These are phyloP conservation scores for Blastomyces gilchristii DNA, from an alignment of 2,329 filamentous ascomycete species.

Conservation along the genomic window DNA sequence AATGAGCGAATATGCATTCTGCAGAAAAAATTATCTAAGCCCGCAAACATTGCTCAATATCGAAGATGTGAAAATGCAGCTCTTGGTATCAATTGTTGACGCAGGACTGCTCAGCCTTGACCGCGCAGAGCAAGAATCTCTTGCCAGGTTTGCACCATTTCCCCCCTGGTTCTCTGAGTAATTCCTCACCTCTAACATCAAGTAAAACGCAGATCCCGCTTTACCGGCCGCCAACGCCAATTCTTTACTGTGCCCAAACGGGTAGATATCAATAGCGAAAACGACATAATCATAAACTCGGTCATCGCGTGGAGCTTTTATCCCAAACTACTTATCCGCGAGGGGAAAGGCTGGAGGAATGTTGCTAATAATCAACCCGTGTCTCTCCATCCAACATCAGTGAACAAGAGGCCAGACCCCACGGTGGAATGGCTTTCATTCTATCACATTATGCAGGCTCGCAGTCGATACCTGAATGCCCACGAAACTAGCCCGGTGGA, in stretches of 20 bases:
- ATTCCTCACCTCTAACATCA: background rate
- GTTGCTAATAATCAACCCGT: constrained; percentile 88
- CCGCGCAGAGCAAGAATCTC: constrained; percentile 56
- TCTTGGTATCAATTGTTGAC: constrained; percentile 74
- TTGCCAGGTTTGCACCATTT: constrained; percentile 47
- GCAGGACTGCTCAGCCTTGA: constrained; percentile 72
- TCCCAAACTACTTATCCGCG: constrained; percentile 75
- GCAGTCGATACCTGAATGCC: constrained; percentile 68
- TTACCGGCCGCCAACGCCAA: constrained; percentile 54
- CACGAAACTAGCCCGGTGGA: constrained; percentile 77
- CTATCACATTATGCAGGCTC: constrained; percentile 94
- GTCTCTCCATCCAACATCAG: constrained; percentile 73
- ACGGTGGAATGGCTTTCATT: constrained; percentile 74
- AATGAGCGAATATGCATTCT: constrained; percentile 76
- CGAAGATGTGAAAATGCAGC: constrained; percentile 88
- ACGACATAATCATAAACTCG: constrained; percentile 67
- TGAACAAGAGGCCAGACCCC: constrained; percentile 59
- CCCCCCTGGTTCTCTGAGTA: background rate
- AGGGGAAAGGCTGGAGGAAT: constrained; percentile 81
- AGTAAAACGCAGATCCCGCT: constrained; percentile 42
- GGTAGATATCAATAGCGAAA: constrained; percentile 65
- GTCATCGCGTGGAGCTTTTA: constrained; percentile 94
- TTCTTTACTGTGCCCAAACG: constrained; percentile 76
- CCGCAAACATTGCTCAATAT: constrained; percentile 84
- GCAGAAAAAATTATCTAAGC: constrained; percentile 86